Evolutionary conservation across 352 stramenopile species (phyloP).

Genomic region (Phytophthora fragariae): DNA sequence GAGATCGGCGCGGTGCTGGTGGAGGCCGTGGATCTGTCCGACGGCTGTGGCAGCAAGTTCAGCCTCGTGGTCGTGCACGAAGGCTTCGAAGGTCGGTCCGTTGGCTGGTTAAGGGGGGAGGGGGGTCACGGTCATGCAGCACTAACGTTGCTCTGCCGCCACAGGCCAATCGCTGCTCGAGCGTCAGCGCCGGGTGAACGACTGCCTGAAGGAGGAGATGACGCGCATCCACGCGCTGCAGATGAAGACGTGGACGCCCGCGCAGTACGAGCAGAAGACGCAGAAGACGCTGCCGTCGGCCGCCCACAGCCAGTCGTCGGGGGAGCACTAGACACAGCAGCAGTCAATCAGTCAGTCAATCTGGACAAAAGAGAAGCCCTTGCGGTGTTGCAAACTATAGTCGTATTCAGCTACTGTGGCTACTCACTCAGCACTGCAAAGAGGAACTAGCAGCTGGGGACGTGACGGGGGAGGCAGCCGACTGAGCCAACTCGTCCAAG

Average conservation of each 20-base stretch:
- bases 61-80: conserved; percentile 85
- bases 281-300: conserved; percentile 54
- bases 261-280: conserved; percentile 87
- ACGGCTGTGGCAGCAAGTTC: conserved; percentile 87
- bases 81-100: conserved; percentile 70
- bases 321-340: conserved; percentile 51
- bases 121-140: neutral
- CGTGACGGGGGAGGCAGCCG: conserved; percentile 13
- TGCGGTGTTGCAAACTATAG: neutral
- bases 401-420: conserved; percentile 4
- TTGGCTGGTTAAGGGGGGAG: neutral
- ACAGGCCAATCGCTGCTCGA: conserved; percentile 78
- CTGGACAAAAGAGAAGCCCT: too few relatives aligned
- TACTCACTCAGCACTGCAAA: conserved; percentile 19
- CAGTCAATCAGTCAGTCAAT: too few relatives aligned
- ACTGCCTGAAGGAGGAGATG: conserved; percentile 86
- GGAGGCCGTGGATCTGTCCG: conserved; percentile 80
- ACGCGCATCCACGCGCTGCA: conserved; percentile 85
- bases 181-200: conserved; percentile 80
- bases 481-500: conserved; percentile 36
- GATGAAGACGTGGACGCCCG: conserved; percentile 88
- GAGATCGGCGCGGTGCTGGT: conserved; percentile 74
- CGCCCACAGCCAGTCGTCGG: conserved; percentile 50
- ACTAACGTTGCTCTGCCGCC: neutral
- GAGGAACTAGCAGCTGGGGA: conserved; percentile 2